Evolutionary conservation across 306 rosid genomes (phyloP), one percentile per base, ranked within the genome.

Genomic region (Dicorynia guianensis): DNA sequence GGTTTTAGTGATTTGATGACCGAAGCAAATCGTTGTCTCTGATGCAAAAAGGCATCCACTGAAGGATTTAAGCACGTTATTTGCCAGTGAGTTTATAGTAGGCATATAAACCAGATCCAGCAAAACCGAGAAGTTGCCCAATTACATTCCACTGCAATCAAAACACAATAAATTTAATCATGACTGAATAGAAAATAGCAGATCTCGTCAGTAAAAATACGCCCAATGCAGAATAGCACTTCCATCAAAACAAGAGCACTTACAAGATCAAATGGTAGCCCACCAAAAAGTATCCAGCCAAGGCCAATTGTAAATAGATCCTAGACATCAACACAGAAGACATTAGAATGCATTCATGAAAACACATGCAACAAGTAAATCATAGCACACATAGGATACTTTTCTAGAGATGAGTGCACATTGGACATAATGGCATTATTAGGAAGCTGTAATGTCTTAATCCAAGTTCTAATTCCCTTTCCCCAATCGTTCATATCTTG

Each of bases 271-370:
- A 84, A 92, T 33, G 95, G 96, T 66, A 94, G 97, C 79, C 98
- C 95, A 39, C 97, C 98, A 76, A 94, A 94, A 54, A 94, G 53
- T 50, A 87, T 72, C 98, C 98, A 94, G 69, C 98, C 98, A 79
- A 94, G 84, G 35, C 97, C 93, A 69, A 91, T 87, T 18, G 98
- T 94, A 80, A 94, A 92, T 39, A 91, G 71, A 91, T 94, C 97
- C 98, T 91, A 71, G 17, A 78, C 66, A 71, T 44, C 65, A 69
- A 73, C 44, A 25, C 15, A 49, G 52, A 74, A 67, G 11, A 59
- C 2, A 64, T 69, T 60, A 78, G 57, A 54, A 42, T 49, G 54
- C 59, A 46, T 30, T 46, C 67, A 36, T 38, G 67, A 68, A 64
- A 47, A 5, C 11, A 48, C 43, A 36, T 17, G 10, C 20, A 63